Conservation (phyloP, 257 asterid species). For the Jacaranda mimosifolia region DNA sequence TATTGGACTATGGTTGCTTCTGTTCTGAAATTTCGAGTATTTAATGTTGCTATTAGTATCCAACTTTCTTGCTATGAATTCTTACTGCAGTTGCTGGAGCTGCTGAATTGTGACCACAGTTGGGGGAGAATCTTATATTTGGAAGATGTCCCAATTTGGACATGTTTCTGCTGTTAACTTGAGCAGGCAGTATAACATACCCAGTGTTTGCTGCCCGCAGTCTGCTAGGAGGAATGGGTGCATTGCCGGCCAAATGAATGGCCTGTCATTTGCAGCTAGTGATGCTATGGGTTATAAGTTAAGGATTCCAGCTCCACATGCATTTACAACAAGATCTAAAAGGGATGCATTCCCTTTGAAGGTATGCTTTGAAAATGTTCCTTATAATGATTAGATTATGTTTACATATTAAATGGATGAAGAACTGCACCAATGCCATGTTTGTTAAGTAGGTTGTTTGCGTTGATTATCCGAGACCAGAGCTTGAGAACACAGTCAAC, state of each 20-base stretch:
- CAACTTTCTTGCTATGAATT: constrained; percentile 14
- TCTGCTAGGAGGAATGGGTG: constrained; percentile 45
- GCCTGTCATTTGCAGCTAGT: constrained; percentile 63
- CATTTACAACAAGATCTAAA: constrained; percentile 45
- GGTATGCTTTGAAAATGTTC: constrained; percentile 50
- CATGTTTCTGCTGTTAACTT: constrained; percentile 80
- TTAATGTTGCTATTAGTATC: neutral
- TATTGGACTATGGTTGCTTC: neutral
- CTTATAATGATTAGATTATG: constrained; percentile 12
- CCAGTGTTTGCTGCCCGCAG: constrained; percentile 47
- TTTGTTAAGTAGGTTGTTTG: constrained; percentile 77
- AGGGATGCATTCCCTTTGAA: constrained; percentile 54
- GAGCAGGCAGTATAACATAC: constrained; percentile 56
- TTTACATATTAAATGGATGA: constrained; percentile 21
- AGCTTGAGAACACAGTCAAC: constrained; percentile 78
- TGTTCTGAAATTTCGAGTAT: neutral
- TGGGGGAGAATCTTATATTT: constrained; percentile 25
- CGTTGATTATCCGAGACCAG: constrained; percentile 90
- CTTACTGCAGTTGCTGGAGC: constrained; percentile 11
- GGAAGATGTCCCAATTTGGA: constrained; percentile 73
- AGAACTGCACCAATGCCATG: constrained; percentile 6
- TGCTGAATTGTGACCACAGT: constrained; percentile 26
- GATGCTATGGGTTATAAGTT: constrained; percentile 66
- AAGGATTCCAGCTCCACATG: constrained; percentile 45
- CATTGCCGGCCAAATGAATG: constrained; percentile 44